phyloP scores from a whole-genome alignment of 208 protist genomes.

The Wallacemonas sp. region DNA sequence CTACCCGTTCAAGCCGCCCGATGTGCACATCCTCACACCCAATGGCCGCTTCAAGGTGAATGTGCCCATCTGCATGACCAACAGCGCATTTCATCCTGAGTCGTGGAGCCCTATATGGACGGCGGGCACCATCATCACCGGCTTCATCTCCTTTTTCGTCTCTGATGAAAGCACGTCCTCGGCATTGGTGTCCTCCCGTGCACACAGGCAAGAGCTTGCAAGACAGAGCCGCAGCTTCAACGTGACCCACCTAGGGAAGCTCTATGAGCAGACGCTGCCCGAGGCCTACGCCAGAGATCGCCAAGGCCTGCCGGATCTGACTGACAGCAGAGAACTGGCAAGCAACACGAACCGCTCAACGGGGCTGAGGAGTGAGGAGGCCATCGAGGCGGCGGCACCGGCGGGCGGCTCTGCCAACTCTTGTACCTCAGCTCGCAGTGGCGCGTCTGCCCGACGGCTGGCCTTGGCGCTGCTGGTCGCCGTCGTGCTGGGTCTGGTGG shows the following conservation, averaged over 20 bases:
- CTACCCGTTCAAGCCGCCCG: conserved; percentile 96
- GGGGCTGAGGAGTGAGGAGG: too few relatives aligned
- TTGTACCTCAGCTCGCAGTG: too few relatives aligned
- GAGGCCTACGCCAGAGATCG: conserved; percentile 47
- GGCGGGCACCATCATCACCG: conserved; percentile 74
- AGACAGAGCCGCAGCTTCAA: conserved; percentile 56
- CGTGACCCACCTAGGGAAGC: conserved; percentile 29
- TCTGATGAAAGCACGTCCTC: conserved; percentile 55
- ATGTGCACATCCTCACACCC: conserved; percentile 84
- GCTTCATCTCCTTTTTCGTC: conserved; percentile 82
- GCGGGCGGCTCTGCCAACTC: too few relatives aligned
- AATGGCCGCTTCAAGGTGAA: conserved; percentile 80
- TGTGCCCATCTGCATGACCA: conserved; percentile 74
- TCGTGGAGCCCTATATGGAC: conserved; percentile 90
- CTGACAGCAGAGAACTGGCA: too few relatives aligned
- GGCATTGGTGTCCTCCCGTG: conserved; percentile 27
- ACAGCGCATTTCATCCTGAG: conserved; percentile 88
- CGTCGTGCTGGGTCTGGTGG: too few relatives aligned
- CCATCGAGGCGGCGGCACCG: too few relatives aligned
- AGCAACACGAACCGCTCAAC: too few relatives aligned
- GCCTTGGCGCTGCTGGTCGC: too few relatives aligned
- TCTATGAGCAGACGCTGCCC: conserved; percentile 59
- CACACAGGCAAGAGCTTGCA: conserved; percentile 46
- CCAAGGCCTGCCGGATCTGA: neutral
- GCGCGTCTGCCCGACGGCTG: too few relatives aligned